Evolutionary conservation across 331 rosid species (phyloP).

Genomic region (Erythrophleum ivorense): DNA sequence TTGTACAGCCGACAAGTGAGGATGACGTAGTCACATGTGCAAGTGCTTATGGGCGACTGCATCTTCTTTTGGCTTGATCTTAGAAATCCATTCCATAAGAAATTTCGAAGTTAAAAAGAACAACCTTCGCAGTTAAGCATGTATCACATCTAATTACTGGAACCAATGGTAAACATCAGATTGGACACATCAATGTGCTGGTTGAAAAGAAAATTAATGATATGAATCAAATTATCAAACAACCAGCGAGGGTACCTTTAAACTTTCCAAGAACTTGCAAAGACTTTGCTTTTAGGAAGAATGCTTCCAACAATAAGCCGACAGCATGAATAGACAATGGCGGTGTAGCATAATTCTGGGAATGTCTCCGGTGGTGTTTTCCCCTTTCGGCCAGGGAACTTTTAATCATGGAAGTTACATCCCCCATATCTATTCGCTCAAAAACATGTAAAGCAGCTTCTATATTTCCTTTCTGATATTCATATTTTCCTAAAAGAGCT

Average conservation of each 20-base stretch:
- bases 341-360: slow-evolving; percentile 56
- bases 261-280: slow-evolving; percentile 74
- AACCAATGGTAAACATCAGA: background rate
- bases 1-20: background rate
- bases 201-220: slow-evolving; percentile 3
- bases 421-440: slow-evolving; percentile 78
- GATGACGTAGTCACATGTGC: background rate
- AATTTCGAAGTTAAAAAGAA: background rate
- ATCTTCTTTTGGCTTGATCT: slow-evolving; percentile 31
- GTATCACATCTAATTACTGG: background rate
- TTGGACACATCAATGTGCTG: slow-evolving; percentile 29
- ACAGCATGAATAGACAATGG: slow-evolving; percentile 78
- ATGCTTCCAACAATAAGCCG: slow-evolving; percentile 79
- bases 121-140: slow-evolving; percentile 4
- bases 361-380: slow-evolving; percentile 57
- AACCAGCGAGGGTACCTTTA: slow-evolving; percentile 59
- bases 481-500: slow-evolving; percentile 88
- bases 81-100: slow-evolving; percentile 5
- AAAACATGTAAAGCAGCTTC: slow-evolving; percentile 90
- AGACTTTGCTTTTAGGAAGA: slow-evolving; percentile 85
- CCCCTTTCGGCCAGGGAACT: slow-evolving; percentile 62
- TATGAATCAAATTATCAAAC: slow-evolving; percentile 23
- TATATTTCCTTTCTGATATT: slow-evolving; percentile 91
- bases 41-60: background rate
- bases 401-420: slow-evolving; percentile 73